Evolutionary conservation across 306 rosid genomes (phyloP).

Genomic region (Biancaea sappan): DNA sequence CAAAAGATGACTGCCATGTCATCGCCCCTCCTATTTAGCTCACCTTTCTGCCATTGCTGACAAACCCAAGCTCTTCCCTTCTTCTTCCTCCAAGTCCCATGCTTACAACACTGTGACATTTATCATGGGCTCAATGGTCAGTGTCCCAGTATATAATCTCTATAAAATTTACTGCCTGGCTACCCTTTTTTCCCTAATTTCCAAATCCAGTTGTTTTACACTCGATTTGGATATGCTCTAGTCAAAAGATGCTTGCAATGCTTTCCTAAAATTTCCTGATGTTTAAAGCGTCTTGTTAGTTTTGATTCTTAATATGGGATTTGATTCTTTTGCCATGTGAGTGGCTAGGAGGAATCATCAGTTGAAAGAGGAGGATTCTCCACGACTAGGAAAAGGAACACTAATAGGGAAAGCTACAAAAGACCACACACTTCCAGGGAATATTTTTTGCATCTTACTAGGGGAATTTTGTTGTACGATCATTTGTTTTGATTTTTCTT

Average conservation of each 20-base stretch:
- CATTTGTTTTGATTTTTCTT: constrained; percentile 11
- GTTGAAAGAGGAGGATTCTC: constrained; percentile 45
- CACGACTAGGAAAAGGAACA: constrained; percentile 35
- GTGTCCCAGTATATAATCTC: neutral
- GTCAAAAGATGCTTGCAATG: neutral
- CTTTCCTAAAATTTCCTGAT: neutral
- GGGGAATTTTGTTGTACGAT: constrained; percentile 6
- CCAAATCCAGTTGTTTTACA: neutral
- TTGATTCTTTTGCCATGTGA: constrained; percentile 41
- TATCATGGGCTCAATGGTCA: constrained; percentile 3
- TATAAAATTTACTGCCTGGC: neutral
- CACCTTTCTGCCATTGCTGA: too few species aligned
- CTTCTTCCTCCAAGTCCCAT: too few species aligned
- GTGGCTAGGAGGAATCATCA: constrained; percentile 41
- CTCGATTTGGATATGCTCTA: neutral
- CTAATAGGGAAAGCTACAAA: constrained; percentile 36
- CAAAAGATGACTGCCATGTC: too few species aligned
- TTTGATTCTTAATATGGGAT: constrained; percentile 4
- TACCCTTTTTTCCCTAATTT: neutral
- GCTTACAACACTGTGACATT: neutral
- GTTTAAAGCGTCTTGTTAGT: neutral
- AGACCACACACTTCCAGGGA: neutral
- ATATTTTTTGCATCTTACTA: constrained; percentile 12
- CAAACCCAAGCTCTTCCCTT: too few species aligned
- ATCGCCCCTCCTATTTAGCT: too few species aligned